Conservation (phyloP, 371 early-diverging fungal genomes). For the Mortierella sp. region DNA sequence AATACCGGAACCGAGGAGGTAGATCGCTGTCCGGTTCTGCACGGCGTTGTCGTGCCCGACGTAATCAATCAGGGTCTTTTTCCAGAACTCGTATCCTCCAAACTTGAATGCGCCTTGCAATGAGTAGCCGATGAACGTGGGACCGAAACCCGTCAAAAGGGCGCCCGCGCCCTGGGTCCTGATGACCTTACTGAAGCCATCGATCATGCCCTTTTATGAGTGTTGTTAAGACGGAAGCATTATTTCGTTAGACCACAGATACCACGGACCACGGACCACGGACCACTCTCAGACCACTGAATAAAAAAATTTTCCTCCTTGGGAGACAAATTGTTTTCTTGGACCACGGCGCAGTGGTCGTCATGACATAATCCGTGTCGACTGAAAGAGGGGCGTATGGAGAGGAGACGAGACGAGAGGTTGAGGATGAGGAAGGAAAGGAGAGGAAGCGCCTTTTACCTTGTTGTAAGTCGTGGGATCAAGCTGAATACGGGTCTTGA, state of each 20-base stretch:
- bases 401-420: too few species aligned
- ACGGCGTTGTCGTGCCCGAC: conserved; percentile 79
- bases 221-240: too few species aligned
- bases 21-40: conserved; percentile 83
- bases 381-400: too few species aligned
- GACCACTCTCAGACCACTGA: too few species aligned
- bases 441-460: conserved; percentile 34
- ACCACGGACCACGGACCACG: too few species aligned
- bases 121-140: conserved; percentile 86
- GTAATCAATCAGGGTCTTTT: conserved; percentile 77
- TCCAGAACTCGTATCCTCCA: conserved; percentile 89
- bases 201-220: conserved; percentile 37
- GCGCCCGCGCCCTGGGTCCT: conserved; percentile 85
- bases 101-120: conserved; percentile 92
- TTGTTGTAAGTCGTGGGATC: conserved; percentile 71
- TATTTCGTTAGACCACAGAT: too few species aligned
- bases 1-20: conserved; percentile 81
- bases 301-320: too few species aligned
- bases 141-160: conserved; percentile 83
- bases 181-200: conserved; percentile 72
- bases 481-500: conserved; percentile 78
- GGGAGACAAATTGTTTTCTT: too few species aligned
- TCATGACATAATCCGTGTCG: too few species aligned
- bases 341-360: too few species aligned
- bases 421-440: not conserved